Conservation (phyloP, 2,329 filamentous ascomycete genomes). For the Aureobasidium sp. region DNA sequence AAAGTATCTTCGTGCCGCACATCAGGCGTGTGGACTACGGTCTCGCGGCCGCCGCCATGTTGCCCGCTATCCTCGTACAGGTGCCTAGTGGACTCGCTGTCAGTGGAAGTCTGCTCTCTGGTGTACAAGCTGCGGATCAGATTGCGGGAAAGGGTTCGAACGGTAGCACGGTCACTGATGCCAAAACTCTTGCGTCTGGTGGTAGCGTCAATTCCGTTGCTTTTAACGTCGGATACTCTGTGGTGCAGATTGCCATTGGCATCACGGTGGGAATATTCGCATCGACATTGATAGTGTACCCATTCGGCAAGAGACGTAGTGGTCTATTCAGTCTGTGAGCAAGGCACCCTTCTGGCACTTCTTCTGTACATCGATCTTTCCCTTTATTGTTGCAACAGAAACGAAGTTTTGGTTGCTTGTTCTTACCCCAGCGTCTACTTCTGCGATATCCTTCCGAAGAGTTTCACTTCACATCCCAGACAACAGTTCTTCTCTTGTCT, state of each 20-base stretch:
- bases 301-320: conserved; percentile 39
- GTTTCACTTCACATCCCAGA: background rate
- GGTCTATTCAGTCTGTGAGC: conserved; percentile 33
- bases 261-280: conserved; percentile 44
- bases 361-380: background rate
- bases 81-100: conserved; percentile 54
- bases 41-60: conserved; percentile 73
- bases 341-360: background rate
- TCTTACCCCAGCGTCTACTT: background rate
- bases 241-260: conserved; percentile 43
- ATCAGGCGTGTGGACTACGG: conserved; percentile 56
- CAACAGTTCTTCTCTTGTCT: background rate
- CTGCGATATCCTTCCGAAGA: background rate
- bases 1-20: conserved; percentile 24
- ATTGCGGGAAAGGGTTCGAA: conserved; percentile 39
- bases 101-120: conserved; percentile 47
- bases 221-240: conserved; percentile 39
- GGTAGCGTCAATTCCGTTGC: conserved; percentile 34
- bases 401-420: background rate
- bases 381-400: background rate
- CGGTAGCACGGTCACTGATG: conserved; percentile 35
- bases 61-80: conserved; percentile 75
- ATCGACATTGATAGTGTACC: conserved; percentile 41
- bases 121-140: conserved; percentile 49
- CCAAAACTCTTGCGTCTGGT: conserved; percentile 20